These are phyloP conservation scores for Fusarium neocosmosporiellum DNA, from an alignment of 2,329 filamentous ascomycete genomes.

Conservation along the genomic window DNA sequence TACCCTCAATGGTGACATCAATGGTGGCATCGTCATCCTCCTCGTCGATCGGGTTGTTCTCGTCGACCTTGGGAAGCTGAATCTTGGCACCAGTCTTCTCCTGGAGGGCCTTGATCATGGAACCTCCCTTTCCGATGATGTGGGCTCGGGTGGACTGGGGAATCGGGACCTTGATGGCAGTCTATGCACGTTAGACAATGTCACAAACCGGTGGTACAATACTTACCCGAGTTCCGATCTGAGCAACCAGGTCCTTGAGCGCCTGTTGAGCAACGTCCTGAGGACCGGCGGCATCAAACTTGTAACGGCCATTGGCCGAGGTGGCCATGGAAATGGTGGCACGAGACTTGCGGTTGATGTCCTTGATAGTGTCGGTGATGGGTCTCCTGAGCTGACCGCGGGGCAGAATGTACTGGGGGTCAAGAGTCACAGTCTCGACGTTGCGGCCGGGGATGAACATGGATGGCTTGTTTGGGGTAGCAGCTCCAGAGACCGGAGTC, in stretches of 20 bases:
- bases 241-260: slow-evolving; percentile 87
- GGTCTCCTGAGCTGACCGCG: slow-evolving; percentile 85
- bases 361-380: slow-evolving; percentile 84
- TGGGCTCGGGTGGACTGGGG: slow-evolving; percentile 85
- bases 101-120: slow-evolving; percentile 89
- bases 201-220: background rate
- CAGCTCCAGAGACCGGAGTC: slow-evolving; percentile 70
- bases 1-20: slow-evolving; percentile 90
- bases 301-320: slow-evolving; percentile 76
- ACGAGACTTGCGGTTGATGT: slow-evolving; percentile 92
- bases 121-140: slow-evolving; percentile 92
- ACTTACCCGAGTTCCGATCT: slow-evolving; percentile 85
- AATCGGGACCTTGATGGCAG: slow-evolving; percentile 78
- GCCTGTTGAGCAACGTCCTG: slow-evolving; percentile 87
- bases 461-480: slow-evolving; percentile 56
- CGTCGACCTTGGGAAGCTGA: slow-evolving; percentile 86
- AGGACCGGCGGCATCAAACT: slow-evolving; percentile 87
- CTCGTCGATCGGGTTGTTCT: slow-evolving; percentile 62
- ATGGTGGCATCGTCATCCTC: slow-evolving; percentile 89
- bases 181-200: slow-evolving; percentile 48
- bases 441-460: slow-evolving; percentile 86
- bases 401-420: slow-evolving; percentile 80
- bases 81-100: slow-evolving; percentile 91
- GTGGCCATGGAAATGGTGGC: slow-evolving; percentile 83
- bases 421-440: slow-evolving; percentile 79